Evolutionary conservation across 1,284 basidiomycete genomes (phyloP), one percentile per base, ranked within the genome.

Genomic region (Pascua sp.): DNA sequence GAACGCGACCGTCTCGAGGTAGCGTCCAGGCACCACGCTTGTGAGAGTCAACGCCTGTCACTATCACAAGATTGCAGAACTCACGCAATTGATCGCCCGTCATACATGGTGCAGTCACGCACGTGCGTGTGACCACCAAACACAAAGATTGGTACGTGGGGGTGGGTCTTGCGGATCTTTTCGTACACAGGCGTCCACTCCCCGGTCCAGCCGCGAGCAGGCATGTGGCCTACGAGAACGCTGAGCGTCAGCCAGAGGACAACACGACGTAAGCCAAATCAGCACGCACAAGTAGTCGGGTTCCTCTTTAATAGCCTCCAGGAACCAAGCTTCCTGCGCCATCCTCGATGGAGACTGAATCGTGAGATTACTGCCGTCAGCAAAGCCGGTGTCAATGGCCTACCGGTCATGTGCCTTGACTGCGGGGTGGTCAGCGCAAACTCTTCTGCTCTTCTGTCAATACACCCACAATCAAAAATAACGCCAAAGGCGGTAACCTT

Each of bases 1-100:
- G 79, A 63, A 70, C 80, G 88, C 89, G 56, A 92, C 80, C 8
- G 90, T 91, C 77, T 93, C 90, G 85, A 92, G 87, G 72, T 91
- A 93, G 24, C 88, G 81, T 47, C 90, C 90, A 53, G 88, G 89
- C 65, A 90, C 88, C 41, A 92, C 76, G 1, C 74, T 76, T 56
- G 86, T 0, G 84, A 83, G 16, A 85, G 82, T 8, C 82, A 81
- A 67, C 87, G 86, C 36, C 82, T 75, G 71, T 85, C 83, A 24
- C 82, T 17, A 40, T 17, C 11, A 40, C 9, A 15, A 18, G 11
- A 5, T 7, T 32, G 24, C 24, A 32, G 24, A 47, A 62, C 73
- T 61, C 48, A 77, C 72, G 65, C 68, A 18, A 78, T 77, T 11
- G 72, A 73, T 15, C 70, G 57, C 17, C 62, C 67, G 60, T 77